Evolutionary conservation across 2,329 filamentous ascomycete genomes (phyloP).

Genomic region (Venturia oleaginea): DNA sequence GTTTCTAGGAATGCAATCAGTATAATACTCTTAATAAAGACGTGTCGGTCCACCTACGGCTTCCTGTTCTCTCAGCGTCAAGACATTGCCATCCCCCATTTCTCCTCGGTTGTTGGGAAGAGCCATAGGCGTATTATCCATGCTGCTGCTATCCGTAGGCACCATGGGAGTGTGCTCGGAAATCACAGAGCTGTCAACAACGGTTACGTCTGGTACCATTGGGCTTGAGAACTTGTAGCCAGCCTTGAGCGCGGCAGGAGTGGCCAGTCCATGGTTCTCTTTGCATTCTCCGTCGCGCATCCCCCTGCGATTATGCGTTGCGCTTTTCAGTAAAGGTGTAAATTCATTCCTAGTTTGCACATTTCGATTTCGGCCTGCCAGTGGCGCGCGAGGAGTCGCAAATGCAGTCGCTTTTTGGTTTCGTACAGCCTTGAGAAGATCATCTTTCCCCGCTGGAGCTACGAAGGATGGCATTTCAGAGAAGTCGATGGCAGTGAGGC

Average conservation of each 20-base stretch:
- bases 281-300: slow-evolving; percentile 23
- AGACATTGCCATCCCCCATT: slow-evolving; percentile 68
- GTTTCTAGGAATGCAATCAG: slow-evolving; percentile 40
- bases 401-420: slow-evolving; percentile 39
- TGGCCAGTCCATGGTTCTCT: slow-evolving; percentile 43
- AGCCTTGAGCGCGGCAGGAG: slow-evolving; percentile 56
- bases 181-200: slow-evolving; percentile 51
- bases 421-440: slow-evolving; percentile 50
- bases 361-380: slow-evolving; percentile 57
- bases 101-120: slow-evolving; percentile 54
- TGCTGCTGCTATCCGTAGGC: slow-evolving; percentile 68
- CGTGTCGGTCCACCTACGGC: slow-evolving; percentile 47
- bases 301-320: slow-evolving; percentile 59
- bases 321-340: slow-evolving; percentile 80
- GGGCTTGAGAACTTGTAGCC: slow-evolving; percentile 63
- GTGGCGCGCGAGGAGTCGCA: slow-evolving; percentile 66
- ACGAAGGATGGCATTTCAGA: slow-evolving; percentile 83
- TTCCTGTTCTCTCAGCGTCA: slow-evolving; percentile 90
- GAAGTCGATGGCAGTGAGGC: slow-evolving; percentile 53
- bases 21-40: neutral
- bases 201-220: slow-evolving; percentile 67
- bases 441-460: slow-evolving; percentile 64
- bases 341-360: slow-evolving; percentile 61
- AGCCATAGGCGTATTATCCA: slow-evolving; percentile 66
- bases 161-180: slow-evolving; percentile 65